phyloP scores from a whole-genome alignment of 163 green algal species.

The Trebouxia gelatinosa region DNA sequence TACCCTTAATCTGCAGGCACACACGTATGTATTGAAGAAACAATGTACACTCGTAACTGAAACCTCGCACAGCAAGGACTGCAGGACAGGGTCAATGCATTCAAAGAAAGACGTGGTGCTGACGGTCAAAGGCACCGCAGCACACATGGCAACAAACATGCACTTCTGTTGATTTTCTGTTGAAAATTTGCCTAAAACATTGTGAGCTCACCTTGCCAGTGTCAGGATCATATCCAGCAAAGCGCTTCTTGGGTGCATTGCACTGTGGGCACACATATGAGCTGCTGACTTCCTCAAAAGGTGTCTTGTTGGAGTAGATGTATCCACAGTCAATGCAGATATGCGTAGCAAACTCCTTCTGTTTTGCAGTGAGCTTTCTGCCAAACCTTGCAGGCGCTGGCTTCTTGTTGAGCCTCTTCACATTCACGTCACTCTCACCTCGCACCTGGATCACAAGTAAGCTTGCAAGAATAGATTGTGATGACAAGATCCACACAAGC shows the following conservation, averaged over 20 bases:
- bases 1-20: constrained; percentile 49
- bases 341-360: constrained; percentile 91
- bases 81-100: too few species aligned
- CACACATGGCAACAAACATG: too few species aligned
- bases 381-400: constrained; percentile 88
- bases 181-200: background rate
- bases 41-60: too few species aligned
- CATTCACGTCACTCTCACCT: constrained; percentile 78
- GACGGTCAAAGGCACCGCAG: too few species aligned
- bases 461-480: background rate
- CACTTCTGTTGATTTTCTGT: background rate
- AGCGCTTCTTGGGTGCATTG: constrained; percentile 83
- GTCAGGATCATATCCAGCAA: constrained; percentile 80
- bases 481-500: too few species aligned
- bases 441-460: too few species aligned
- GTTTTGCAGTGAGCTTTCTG: constrained; percentile 81
- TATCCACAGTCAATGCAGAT: constrained; percentile 90
- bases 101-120: too few species aligned
- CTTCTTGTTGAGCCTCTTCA: constrained; percentile 93
- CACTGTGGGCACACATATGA: constrained; percentile 89
- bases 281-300: constrained; percentile 78
- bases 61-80: too few species aligned
- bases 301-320: constrained; percentile 64
- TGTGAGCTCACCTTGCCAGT: constrained; percentile 66
- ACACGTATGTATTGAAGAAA: too few species aligned